Percentiles rank a stretch among this genome's conserved stretches.
Conservation (phyloP, 2,329 filamentous ascomycete species). For the Beauveria scarabaeidicola region DNA sequence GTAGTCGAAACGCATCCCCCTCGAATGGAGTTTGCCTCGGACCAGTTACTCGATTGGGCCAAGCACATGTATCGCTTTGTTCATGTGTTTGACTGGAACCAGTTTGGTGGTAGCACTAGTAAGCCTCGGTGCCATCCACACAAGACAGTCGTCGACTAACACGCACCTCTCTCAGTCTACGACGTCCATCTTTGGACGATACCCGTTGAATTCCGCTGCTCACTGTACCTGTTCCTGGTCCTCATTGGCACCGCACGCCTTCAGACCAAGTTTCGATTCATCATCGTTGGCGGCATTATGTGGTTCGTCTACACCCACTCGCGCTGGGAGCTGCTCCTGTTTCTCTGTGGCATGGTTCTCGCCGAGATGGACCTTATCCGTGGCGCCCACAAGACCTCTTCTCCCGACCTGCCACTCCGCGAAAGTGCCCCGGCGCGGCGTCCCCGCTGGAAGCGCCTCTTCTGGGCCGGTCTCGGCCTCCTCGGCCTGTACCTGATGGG, state of each 20-base stretch:
- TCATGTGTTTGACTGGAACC: constrained; percentile 43
- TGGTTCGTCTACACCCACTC: constrained; percentile 38
- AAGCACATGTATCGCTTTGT: constrained; percentile 41
- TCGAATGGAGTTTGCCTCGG: constrained; percentile 27
- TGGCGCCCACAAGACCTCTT: constrained; percentile 30
- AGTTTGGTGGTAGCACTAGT: constrained; percentile 38
- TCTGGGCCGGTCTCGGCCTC: constrained; percentile 37
- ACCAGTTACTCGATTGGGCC: constrained; percentile 38
- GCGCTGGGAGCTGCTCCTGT: constrained; percentile 48
- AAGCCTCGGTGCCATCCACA: constrained; percentile 15
- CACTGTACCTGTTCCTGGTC: constrained; percentile 47
- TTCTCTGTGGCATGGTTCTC: constrained; percentile 44
- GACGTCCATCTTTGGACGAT: constrained; percentile 57
- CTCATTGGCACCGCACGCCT: constrained; percentile 42
- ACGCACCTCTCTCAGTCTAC: constrained; percentile 26
- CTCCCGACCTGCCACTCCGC: constrained; percentile 16
- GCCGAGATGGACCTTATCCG: constrained; percentile 47
- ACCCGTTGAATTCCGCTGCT: constrained; percentile 51
- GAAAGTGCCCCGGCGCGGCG: constrained; percentile 13
- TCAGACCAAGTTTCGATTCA: constrained; percentile 31
- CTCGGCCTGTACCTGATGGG: constrained; percentile 43
- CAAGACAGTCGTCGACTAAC: constrained; percentile 19
- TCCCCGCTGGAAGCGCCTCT: constrained; percentile 14
- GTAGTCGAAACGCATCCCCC: constrained; percentile 40
- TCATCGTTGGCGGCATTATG: constrained; percentile 32